Evolutionary conservation across 2,329 filamentous ascomycete species (phyloP).

Genomic region (Pochonia chlamydosporia): DNA sequence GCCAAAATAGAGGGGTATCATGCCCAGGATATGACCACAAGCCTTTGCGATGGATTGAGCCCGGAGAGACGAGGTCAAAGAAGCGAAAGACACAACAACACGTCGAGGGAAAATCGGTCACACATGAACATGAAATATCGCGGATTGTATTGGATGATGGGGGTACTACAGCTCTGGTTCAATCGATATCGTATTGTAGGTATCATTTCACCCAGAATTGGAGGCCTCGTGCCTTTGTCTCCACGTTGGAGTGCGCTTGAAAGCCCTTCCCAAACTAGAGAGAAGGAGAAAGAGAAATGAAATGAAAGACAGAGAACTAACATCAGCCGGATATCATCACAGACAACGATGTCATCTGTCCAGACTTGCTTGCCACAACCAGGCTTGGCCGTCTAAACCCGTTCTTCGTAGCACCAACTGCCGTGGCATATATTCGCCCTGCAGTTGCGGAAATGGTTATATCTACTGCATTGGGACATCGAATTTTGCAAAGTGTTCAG

Average conservation of each 20-base stretch:
- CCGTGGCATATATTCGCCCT: constrained; percentile 3
- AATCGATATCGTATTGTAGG: no score
- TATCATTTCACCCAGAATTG: no score
- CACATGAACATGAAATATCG: background rate
- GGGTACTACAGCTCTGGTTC: no score
- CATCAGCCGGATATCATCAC: no score
- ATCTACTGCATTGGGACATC: constrained; percentile 12
- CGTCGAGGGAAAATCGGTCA: background rate
- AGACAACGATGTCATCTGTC: constrained; percentile 15
- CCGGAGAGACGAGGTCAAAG: constrained; percentile 16
- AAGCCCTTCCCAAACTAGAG: no score
- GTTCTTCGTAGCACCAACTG: constrained; percentile 7
- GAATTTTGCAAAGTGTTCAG: constrained; percentile 11
- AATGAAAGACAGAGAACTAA: no score
- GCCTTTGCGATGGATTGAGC: constrained; percentile 15
- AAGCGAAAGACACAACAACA: background rate
- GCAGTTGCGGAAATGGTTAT: constrained; percentile 10
- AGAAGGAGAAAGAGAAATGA: no score
- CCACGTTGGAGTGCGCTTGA: no score
- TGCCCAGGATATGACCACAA: constrained; percentile 16
- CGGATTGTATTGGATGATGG: background rate
- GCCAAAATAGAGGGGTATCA: constrained; percentile 5
- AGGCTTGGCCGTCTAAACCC: constrained; percentile 3
- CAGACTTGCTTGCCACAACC: constrained; percentile 13
- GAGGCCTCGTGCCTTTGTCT: no score